These are phyloP conservation scores for Neurospora africana DNA, from an alignment of 495 filamentous ascomycete genomes.

Conservation along the genomic window DNA sequence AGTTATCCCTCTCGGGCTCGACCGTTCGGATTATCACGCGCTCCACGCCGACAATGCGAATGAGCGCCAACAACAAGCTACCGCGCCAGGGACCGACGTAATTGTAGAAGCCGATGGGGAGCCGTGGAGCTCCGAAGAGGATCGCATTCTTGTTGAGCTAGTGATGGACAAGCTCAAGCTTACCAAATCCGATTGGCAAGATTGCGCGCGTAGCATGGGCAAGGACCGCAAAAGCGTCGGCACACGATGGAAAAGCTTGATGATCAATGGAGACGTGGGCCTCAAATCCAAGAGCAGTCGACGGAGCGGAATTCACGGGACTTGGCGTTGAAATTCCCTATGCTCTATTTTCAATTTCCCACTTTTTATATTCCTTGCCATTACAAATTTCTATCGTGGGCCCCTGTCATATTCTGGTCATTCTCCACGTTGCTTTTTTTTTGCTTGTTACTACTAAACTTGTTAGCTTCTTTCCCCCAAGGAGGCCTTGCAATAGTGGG, in stretches of 20 bases:
- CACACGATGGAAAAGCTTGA: conserved; percentile 55
- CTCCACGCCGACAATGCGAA: conserved; percentile 27
- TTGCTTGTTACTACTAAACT: background rate
- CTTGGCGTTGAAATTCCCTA: conserved; percentile 22
- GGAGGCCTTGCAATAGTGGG: background rate
- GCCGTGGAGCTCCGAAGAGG: conserved; percentile 56
- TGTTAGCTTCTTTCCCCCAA: background rate
- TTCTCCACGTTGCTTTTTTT: background rate
- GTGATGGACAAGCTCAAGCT: conserved; percentile 68
- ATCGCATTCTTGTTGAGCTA: conserved; percentile 59
- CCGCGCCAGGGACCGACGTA: conserved; percentile 23
- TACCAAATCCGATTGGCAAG: conserved; percentile 65
- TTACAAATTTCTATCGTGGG: background rate
- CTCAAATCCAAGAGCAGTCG: conserved; percentile 33
- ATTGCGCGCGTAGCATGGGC: conserved; percentile 59
- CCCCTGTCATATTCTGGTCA: background rate
- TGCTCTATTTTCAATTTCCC: background rate
- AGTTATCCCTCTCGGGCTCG: conserved; percentile 56
- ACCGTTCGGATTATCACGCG: conserved; percentile 52
- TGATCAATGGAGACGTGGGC: conserved; percentile 51
- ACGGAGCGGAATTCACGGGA: conserved; percentile 38
- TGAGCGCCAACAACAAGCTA: conserved; percentile 20
- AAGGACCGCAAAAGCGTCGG: conserved; percentile 59
- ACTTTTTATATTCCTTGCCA: background rate
- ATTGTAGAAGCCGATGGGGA: conserved; percentile 34